Percentiles rank a stretch among this genome's conserved stretches.
Evolutionary conservation across 306 rosid genomes (phyloP).

Genomic region (Psophocarpus tetragonolobus): DNA sequence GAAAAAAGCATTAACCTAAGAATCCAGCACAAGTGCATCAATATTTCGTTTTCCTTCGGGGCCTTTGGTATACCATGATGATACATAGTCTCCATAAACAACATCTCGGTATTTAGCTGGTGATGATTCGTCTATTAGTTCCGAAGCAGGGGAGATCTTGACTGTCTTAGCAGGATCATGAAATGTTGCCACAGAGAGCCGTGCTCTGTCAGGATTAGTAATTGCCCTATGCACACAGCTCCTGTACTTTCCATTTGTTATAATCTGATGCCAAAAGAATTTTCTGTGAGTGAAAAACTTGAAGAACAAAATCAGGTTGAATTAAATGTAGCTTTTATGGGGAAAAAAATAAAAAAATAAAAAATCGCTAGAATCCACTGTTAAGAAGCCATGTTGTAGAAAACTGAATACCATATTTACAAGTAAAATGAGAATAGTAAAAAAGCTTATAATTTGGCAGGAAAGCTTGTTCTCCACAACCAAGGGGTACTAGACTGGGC

Average conservation of each 20-base stretch:
- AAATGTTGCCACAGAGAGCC: constrained; percentile 89
- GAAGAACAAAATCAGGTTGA: not conserved
- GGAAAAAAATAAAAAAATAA: constrained; percentile 19
- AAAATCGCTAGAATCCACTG: not conserved
- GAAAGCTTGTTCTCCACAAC: not conserved
- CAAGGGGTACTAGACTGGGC: no score
- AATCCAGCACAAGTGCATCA: constrained; percentile 59
- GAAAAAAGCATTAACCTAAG: constrained; percentile 28
- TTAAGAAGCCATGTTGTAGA: constrained; percentile 5
- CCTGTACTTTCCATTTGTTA: constrained; percentile 79
- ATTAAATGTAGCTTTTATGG: not conserved
- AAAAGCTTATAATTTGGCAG: not conserved
- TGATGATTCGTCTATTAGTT: constrained; percentile 55
- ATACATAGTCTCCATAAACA: constrained; percentile 71
- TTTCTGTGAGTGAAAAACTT: constrained; percentile 11
- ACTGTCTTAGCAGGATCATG: constrained; percentile 80
- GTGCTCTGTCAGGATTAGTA: constrained; percentile 61
- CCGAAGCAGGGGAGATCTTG: constrained; percentile 66
- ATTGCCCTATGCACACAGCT: constrained; percentile 78
- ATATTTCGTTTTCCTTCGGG: constrained; percentile 83
- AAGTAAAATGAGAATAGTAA: not conserved
- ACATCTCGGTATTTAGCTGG: constrained; percentile 64
- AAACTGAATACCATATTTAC: constrained; percentile 22
- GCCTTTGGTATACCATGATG: constrained; percentile 84
- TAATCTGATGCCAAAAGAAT: constrained; percentile 53